phyloP scores from a whole-genome alignment of 2,329 filamentous ascomycete species.

The Bipolaris cookei region DNA sequence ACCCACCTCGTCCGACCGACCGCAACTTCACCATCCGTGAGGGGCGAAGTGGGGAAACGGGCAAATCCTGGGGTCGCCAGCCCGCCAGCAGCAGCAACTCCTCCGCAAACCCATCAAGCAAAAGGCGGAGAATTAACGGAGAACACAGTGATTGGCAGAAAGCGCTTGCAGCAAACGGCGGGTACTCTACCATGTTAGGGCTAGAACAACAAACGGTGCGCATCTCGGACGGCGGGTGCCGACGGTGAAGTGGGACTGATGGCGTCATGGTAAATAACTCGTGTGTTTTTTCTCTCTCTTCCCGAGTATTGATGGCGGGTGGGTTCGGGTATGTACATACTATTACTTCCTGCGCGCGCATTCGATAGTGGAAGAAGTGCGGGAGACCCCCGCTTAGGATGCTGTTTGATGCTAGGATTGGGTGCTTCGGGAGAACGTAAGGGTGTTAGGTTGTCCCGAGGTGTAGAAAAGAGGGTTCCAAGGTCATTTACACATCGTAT shows the following conservation, averaged over 20 bases:
- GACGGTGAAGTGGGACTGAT: not conserved
- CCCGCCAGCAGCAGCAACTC: slow-evolving; percentile 4
- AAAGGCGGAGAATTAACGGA: slow-evolving; percentile 5
- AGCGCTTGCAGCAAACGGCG: not conserved
- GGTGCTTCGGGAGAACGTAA: no score
- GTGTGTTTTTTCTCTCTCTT: no score
- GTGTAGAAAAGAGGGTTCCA: not conserved
- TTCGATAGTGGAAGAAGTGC: no score
- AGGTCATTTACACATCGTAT: not conserved
- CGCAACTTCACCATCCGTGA: no score
- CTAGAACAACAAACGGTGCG: not conserved
- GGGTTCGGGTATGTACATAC: no score
- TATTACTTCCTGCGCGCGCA: no score
- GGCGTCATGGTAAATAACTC: not conserved
- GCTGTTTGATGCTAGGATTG: no score
- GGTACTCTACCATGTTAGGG: slow-evolving; percentile 1
- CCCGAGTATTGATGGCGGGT: no score
- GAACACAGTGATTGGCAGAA: slow-evolving; percentile 15
- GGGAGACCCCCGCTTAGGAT: no score
- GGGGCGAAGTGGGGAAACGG: slow-evolving; percentile 23
- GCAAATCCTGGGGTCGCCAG: slow-evolving; percentile 22
- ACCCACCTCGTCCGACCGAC: no score
- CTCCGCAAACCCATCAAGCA: not conserved
- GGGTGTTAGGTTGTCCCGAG: no score
- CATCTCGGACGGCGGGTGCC: no score